A percentile compares a stretch with the other conserved stretches of the same genome.
Evolutionary conservation across 2,329 filamentous ascomycete genomes (phyloP).

Genomic region (Diaporthe velutina): DNA sequence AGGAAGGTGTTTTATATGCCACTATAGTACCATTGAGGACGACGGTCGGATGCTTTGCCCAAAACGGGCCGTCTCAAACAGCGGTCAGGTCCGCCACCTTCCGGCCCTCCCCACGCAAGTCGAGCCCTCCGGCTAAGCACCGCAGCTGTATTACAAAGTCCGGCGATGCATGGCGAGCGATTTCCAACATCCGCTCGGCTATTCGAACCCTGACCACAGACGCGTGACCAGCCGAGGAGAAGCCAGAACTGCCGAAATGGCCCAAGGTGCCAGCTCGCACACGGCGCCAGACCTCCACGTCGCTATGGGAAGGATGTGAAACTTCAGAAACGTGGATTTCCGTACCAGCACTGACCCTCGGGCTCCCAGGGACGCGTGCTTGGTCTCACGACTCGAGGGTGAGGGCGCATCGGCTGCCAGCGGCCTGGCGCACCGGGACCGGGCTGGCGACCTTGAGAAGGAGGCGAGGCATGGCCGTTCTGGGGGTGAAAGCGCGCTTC

Average conservation of each 20-base stretch:
- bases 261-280: not conserved
- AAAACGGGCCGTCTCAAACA: slow-evolving; percentile 5
- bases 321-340: slow-evolving; percentile 18
- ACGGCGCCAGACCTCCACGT: not conserved
- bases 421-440: not conserved
- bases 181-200: not conserved
- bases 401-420: slow-evolving; percentile 2
- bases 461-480: not conserved
- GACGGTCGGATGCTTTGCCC: not conserved
- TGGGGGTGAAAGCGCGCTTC: not conserved
- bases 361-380: slow-evolving; percentile 6
- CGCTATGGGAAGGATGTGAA: not conserved
- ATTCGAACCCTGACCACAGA: not conserved
- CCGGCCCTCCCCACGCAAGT: slow-evolving; percentile 11
- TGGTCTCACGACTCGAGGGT: not conserved
- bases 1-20: not conserved
- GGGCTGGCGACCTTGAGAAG: not conserved
- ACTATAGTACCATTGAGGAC: slow-evolving; percentile 12
- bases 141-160: not conserved
- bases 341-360: slow-evolving; percentile 10
- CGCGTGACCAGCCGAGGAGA: slow-evolving; percentile 1
- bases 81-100: slow-evolving; percentile 19
- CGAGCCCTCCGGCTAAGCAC: slow-evolving; percentile 2
- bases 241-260: not conserved
- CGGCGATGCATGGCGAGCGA: not conserved